Percentiles rank a stretch among this genome's conserved stretches.
phyloP scores from a whole-genome alignment of 768 basidiomycete genomes.

The Hydnomerulius pinastri region DNA sequence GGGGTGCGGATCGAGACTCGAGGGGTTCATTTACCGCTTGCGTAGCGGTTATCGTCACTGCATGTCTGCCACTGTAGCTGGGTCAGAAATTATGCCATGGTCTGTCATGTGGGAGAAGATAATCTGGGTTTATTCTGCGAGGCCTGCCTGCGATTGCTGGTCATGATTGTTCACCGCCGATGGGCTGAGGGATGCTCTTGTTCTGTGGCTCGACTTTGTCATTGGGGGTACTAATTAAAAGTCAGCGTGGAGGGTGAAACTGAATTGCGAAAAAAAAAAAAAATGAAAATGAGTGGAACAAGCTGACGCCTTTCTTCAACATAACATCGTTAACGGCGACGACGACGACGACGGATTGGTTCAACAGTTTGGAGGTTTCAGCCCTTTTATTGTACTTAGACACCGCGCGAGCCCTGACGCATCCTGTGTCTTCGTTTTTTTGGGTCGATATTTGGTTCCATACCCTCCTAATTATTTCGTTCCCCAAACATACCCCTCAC shows the following conservation, averaged over 20 bases:
- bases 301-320: background rate
- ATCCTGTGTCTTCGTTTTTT: background rate
- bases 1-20: no score
- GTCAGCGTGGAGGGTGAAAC: background rate
- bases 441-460: slow-evolving; percentile 12
- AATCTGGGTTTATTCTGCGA: no score
- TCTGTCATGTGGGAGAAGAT: no score
- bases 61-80: no score
- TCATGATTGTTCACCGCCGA: no score
- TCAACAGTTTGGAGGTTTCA: slow-evolving; percentile 10
- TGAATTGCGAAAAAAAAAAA: background rate
- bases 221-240: background rate
- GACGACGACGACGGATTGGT: slow-evolving; percentile 16
- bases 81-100: no score
- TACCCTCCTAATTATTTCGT: slow-evolving; percentile 29
- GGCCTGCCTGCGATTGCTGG: no score
- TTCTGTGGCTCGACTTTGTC: background rate
- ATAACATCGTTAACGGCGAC: slow-evolving; percentile 25
- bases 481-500: slow-evolving; percentile 20
- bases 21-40: no score
- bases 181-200: no score
- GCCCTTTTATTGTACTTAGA: slow-evolving; percentile 13
- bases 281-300: background rate
- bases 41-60: no score
- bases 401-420: no score